Evolutionary conservation across 768 basidiomycete species (phyloP), one percentile per base, ranked within the genome.

Genomic region (Kwoniella bestiolae): DNA sequence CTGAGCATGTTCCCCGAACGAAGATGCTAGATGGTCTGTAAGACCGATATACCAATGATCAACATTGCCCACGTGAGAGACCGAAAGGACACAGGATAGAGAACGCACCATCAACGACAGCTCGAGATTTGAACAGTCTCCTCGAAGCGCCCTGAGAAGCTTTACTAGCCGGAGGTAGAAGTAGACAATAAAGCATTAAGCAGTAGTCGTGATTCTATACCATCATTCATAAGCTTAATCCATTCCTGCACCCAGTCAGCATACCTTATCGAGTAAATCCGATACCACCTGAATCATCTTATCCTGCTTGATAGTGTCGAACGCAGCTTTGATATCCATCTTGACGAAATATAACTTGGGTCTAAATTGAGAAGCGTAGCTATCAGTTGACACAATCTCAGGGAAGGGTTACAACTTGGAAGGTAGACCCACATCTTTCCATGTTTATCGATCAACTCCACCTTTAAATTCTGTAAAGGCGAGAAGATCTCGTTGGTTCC

Each of bases 291-390:
- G 84, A 32, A 98, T 81, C 47, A 99, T 82, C 73, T 89, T 94
- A 7, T 86, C 84, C 79, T 98, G 96, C 34, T 92, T 88, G 63
- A 98, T 98, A 0, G 91, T 92, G 81, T 99, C 96, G 83, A 97
- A 99, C 72, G 94, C 96, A 6, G 95, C 89, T 66, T 90, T 90
- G 18, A 98, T 93, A 76, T 99, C 96, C 26, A 96, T 87, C 80
- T 99, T 99, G 56, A 94, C 94, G 73, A 99, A 95, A 80, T 94
- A 98, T 5, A 98, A 81, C 68, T 88, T 88, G 0, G 94, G 92
- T 38, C 94, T 95, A 56, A 28, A 9, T 11, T 41, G 3, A 41
- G 23, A 34, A 41, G 31, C 18, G 26, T 21, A 34, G 46, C n/a
- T n/a, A n/a, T n/a, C n/a, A n/a, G n/a, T n/a, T n/a, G n/a, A n/a